Base-by-base conservation (phyloP, 331 rosid genomes). In the Malus hybrid region DNA sequence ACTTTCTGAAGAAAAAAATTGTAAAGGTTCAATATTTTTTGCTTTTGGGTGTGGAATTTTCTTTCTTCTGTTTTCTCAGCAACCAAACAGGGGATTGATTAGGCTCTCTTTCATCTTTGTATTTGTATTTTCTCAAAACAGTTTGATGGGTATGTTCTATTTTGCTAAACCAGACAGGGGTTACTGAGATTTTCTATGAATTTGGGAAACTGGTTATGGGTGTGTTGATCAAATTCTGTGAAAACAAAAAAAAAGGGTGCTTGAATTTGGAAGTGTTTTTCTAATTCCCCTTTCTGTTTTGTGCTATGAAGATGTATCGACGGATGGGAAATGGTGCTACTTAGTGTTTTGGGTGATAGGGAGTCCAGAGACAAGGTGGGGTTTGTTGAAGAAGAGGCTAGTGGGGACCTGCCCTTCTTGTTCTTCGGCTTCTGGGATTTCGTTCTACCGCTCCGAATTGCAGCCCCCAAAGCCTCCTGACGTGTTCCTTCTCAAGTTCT, bases 271-370 rank as follows among this genome's bases (percentile, higher is more conserved):
- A 68, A 63, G 26, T 39, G 63, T 62, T 56, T 71, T 22, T 44
- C 50, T 44, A 68, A 71, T 63, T 24, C 24, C 34, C 72, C 16
- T 16, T 30, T 4, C 7, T 29, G 12, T 68, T 67, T 82, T 70
- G 1, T 82, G 75, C 32, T 68, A 67, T 85, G 88, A 83, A 95
- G 99, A 95, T 71, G 90, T 95, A 9, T 89, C 97, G 5, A 95
- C 99, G 11, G 99, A 95, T 77, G 99, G 99, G 28, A 92, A 79
- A 84, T 95, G 99, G 99, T 95, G 99, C 86, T 95, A 84, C 84
- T 14, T 95, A 71, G 92, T 95, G 39, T 88, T 95, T 53, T 92
- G 97, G 99, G 99, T 95, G 74, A 56, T 69, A 36, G 99, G 97
- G 55, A 89, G 79, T 22, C 83, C 89, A 3, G 81, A 79, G 32